These are phyloP conservation scores for Tricholomella constricta DNA, from an alignment of 768 basidiomycete genomes.

Conservation along the genomic window DNA sequence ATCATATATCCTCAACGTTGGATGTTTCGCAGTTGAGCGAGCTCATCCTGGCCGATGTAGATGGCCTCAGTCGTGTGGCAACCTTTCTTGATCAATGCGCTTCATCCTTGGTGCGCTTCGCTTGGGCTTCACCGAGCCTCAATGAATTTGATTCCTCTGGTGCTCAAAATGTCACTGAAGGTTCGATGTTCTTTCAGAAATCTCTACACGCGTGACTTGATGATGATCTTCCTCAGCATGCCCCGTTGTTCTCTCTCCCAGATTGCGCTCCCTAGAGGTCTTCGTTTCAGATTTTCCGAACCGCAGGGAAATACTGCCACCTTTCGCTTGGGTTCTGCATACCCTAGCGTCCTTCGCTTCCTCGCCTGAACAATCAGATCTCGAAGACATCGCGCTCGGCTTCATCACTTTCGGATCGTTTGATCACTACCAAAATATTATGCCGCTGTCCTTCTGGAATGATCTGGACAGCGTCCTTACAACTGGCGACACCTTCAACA, in stretches of 20 bases:
- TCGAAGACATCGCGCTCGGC: not conserved
- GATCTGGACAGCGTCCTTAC: not conserved
- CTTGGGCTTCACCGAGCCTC: not conserved
- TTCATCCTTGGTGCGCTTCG: not conserved
- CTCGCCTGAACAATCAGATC: not conserved
- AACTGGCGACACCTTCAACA: not conserved
- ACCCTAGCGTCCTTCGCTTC: not conserved
- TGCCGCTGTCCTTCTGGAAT: not conserved
- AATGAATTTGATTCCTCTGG: not conserved
- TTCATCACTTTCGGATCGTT: not conserved
- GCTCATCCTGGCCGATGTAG: not conserved
- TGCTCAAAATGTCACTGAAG: not conserved
- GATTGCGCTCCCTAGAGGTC: not conserved
- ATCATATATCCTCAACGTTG: not conserved
- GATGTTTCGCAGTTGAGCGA: not conserved
- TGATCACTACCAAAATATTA: not conserved
- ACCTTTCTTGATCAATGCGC: not conserved
- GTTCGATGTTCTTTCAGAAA: not conserved
- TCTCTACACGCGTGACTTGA: not conserved
- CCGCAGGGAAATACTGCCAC: not conserved
- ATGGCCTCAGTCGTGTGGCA: not conserved
- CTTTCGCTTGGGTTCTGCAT: conserved; percentile 1
- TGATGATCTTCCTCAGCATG: not conserved
- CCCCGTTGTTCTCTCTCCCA: not conserved
- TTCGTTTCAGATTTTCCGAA: not conserved